Base-by-base conservation (phyloP, 2,329 filamentous ascomycete species). In the Aspergillus flavus region DNA sequence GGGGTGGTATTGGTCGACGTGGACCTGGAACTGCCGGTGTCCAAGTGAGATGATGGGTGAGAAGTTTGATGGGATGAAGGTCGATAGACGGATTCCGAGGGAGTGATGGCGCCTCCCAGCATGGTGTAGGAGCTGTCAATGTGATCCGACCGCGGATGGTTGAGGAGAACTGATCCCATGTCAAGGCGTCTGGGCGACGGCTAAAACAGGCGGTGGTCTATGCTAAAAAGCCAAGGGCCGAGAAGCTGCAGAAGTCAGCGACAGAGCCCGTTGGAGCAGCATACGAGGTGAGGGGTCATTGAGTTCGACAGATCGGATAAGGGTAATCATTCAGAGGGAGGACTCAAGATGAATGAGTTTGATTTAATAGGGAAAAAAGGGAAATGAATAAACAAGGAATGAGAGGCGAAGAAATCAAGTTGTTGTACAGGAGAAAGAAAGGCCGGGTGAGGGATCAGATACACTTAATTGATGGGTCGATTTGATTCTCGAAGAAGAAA, bases 141-240 rank as follows among this genome's bases (percentile, higher is more conserved):
- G 71, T 89, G 84, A 80, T 92, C 89, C 78, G 91, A 86, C 80
- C 89, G 87, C 82, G 89, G 89, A 83, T 94, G 92, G 80, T 82
- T 82, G 72, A 87, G 78, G 73, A 87, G 80, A 70, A 87, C 79
- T 75, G 85, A 86, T 81, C 84, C 85, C 86, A 88, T 88, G 76
- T 82, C 85, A 81, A 79, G 78, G 69, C 71, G 61, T 14, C 30
- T 11, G 59, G 50, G 53, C 30, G 28, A 54, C 50, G 50, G 46
- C 52, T 43, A 56, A 50, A 57, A 57, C 23, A 54, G 46, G 61
- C 59, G 59, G 65, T 58, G 62, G 60, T 28, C 57, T 52, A 56
- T 50, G 30, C 54, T 64, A 60, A 60, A 60, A 63, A 32, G 63
- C 60, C 56, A 59, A 19, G 48, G 48, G 62, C 65, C 59, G 59